phyloP scores from a whole-genome alignment of 768 basidiomycete species.

The Auricularia sp. region DNA sequence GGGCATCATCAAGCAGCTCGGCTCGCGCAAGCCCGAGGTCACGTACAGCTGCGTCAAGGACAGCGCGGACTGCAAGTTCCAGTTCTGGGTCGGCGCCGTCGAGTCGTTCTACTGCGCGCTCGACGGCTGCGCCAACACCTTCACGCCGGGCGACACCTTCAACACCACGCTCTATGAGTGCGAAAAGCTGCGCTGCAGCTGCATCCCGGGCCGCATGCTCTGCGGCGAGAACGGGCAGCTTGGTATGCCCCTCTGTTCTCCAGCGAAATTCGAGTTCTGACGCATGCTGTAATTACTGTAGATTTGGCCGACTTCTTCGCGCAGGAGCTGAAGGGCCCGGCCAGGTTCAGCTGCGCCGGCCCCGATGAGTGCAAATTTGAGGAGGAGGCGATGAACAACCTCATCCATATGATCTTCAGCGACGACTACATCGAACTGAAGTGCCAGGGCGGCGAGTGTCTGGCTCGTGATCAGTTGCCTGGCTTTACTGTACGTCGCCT shows the following conservation, averaged over 20 bases:
- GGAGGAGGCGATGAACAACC: conserved; percentile 92
- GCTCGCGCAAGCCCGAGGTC: conserved; percentile 86
- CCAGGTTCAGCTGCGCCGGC: conserved; percentile 71
- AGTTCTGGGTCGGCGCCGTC: conserved; percentile 93
- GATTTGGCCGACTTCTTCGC: conserved; percentile 90
- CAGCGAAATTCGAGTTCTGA: too few species aligned
- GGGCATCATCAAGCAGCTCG: conserved; percentile 88
- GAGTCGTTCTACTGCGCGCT: conserved; percentile 96
- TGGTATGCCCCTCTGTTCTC: conserved; percentile 39
- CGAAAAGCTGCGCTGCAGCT: conserved; percentile 76
- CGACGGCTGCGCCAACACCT: conserved; percentile 48
- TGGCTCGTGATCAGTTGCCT: conserved; percentile 89
- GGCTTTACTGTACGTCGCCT: conserved; percentile 58
- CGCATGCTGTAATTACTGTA: conserved; percentile 17
- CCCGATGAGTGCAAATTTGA: conserved; percentile 60
- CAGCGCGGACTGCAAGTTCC: conserved; percentile 71
- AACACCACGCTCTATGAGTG: conserved; percentile 76
- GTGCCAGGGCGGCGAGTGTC: conserved; percentile 85
- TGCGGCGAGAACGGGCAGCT: conserved; percentile 93
- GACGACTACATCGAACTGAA: conserved; percentile 80
- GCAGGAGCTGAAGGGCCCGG: conserved; percentile 87
- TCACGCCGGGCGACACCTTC: conserved; percentile 40
- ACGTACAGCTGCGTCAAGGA: conserved; percentile 81
- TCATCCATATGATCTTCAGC: conserved; percentile 89
- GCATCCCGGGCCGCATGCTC: conserved; percentile 88